These are phyloP conservation scores for Strobilomyces confusus DNA, from an alignment of 768 basidiomycete genomes.

Conservation along the genomic window DNA sequence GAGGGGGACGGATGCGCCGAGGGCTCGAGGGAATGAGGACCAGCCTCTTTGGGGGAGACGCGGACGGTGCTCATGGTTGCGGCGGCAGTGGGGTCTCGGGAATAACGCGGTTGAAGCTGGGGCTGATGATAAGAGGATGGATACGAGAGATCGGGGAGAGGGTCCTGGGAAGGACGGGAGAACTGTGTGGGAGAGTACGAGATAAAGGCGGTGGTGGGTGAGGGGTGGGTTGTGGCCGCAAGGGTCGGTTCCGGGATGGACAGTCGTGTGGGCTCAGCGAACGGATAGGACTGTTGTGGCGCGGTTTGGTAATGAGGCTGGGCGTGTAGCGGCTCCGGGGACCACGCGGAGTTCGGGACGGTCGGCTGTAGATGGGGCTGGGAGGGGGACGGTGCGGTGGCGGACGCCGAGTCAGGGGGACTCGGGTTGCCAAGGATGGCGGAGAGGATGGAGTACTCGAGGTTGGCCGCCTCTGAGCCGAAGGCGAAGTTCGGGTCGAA, in stretches of 20 bases:
- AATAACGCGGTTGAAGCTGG: conserved; percentile 40
- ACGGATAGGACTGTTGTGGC: conserved; percentile 20
- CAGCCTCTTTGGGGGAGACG: conserved; percentile 25
- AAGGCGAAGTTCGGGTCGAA: conserved; percentile 66
- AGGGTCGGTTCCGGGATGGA: conserved; percentile 33
- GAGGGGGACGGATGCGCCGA: conserved; percentile 40
- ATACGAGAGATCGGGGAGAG: conserved; percentile 40
- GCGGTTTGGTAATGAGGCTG: conserved; percentile 29
- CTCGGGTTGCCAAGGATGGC: conserved; percentile 83
- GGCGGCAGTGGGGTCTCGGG: conserved; percentile 45
- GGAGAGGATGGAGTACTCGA: conserved; percentile 93
- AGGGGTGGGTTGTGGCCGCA: conserved; percentile 22
- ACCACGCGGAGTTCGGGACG: conserved; percentile 36
- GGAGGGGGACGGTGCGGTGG: conserved; percentile 25
- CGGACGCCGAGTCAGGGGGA: conserved; percentile 34
- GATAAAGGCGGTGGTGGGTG: conserved; percentile 29
- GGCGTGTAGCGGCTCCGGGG: conserved; percentile 32
- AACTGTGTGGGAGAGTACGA: conserved; percentile 31
- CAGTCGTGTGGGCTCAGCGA: conserved; percentile 28
- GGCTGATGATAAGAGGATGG: conserved; percentile 24
- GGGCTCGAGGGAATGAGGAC: conserved; percentile 24
- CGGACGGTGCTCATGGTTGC: conserved; percentile 34
- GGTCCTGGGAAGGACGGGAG: conserved; percentile 28
- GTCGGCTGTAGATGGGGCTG: conserved; percentile 22
- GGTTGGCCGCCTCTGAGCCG: conserved; percentile 86